phyloP scores from a whole-genome alignment of 148 eudicot species.

The Oxyria digyna region DNA sequence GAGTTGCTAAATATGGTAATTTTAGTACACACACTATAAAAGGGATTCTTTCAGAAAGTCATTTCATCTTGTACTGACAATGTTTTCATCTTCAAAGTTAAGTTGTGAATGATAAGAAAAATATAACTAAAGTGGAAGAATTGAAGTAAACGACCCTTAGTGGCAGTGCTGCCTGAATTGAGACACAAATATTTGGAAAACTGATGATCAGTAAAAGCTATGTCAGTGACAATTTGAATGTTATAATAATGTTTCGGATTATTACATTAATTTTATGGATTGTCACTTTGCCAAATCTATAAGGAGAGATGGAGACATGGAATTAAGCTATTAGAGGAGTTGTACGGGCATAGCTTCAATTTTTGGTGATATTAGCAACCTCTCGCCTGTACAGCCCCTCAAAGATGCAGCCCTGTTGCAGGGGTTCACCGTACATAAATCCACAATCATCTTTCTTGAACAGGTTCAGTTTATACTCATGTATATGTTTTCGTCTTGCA shows the following conservation, averaged over 20 bases:
- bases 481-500: neutral
- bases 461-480: conserved; percentile 24
- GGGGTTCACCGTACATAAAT: conserved; percentile 46
- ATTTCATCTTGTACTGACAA: too few relatives aligned
- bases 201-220: neutral
- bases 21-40: conserved; percentile 14
- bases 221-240: too few relatives aligned
- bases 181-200: neutral
- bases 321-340: too few relatives aligned
- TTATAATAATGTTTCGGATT: too few relatives aligned
- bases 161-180: too few relatives aligned
- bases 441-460: conserved; percentile 20
- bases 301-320: too few relatives aligned
- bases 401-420: conserved; percentile 33
- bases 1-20: neutral
- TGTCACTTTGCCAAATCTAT: too few relatives aligned
- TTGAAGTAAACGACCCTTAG: neutral
- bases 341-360: too few relatives aligned
- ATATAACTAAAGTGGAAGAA: neutral
- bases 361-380: conserved; percentile 41
- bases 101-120: too few relatives aligned
- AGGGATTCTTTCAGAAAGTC: too few relatives aligned
- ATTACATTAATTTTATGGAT: too few relatives aligned
- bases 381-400: conserved; percentile 47
- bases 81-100: too few relatives aligned